These are phyloP conservation scores for Maudiozyma saulgeensis DNA, from an alignment of 805 yeast species.

Conservation along the genomic window DNA sequence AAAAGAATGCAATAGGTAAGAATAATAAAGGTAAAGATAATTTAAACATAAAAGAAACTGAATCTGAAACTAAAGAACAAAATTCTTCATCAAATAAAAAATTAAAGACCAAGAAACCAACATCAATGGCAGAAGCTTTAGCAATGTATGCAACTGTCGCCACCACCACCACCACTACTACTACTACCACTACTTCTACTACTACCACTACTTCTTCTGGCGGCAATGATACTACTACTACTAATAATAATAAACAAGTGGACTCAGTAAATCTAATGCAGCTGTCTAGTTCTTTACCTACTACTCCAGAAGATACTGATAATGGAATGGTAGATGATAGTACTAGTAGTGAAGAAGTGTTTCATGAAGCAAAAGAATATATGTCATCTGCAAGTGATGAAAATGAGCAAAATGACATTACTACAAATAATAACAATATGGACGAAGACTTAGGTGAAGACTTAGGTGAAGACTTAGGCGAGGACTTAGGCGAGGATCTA, in stretches of 20 bases:
- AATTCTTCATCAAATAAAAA: background rate
- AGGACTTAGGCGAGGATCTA: background rate
- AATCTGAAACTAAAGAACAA: background rate
- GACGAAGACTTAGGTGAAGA: no score
- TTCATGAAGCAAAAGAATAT: constrained; percentile 16
- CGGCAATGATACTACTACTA: no score
- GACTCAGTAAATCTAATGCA: background rate
- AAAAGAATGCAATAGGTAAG: constrained; percentile 3
- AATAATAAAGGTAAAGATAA: background rate
- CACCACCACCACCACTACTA: background rate
- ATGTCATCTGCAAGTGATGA: background rate
- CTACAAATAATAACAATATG: no score
- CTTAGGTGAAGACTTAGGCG: no score
- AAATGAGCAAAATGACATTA: background rate
- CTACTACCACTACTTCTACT: background rate
- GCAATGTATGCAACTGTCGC: constrained; percentile 23
- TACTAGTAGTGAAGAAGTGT: constrained; percentile 11
- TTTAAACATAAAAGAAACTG: background rate
- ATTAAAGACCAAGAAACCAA: constrained; percentile 42
- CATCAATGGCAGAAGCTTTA: constrained; percentile 41
- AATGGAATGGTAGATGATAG: background rate
- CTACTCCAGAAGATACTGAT: background rate
- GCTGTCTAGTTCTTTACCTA: background rate
- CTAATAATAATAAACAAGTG: background rate
- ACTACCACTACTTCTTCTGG: no score